Evolutionary conservation across 139 green algal genomes (phyloP).

Genomic region (Yamagishiella unicocca): DNA sequence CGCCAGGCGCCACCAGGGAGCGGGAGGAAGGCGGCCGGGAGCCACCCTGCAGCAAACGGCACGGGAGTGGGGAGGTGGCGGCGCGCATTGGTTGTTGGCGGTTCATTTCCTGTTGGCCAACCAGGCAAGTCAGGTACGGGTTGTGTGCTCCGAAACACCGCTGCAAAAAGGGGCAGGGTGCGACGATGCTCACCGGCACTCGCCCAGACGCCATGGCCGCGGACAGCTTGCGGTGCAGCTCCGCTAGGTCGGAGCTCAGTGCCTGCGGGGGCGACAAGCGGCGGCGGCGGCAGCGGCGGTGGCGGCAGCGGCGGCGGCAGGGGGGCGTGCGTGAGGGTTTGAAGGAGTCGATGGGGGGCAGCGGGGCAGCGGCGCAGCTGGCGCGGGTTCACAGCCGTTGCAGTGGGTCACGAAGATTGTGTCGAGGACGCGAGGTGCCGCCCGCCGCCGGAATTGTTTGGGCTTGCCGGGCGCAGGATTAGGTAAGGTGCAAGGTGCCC

Average conservation of each 20-base stretch:
- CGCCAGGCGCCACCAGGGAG: too few species aligned
- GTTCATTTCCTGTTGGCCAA: not conserved
- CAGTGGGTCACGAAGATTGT: too few species aligned
- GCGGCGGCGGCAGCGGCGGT: not conserved
- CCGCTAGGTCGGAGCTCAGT: constrained; percentile 1
- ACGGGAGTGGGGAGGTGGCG: too few species aligned
- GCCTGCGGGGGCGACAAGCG: not conserved
- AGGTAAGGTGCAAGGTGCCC: too few species aligned
- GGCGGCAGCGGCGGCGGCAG: not conserved
- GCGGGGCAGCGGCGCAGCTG: not conserved
- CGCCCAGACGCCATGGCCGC: not conserved
- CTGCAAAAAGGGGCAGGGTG: not conserved
- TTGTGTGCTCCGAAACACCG: not conserved
- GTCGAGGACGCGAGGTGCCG: too few species aligned
- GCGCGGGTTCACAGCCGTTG: not conserved
- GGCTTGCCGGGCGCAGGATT: too few species aligned
- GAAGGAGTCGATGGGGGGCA: not conserved
- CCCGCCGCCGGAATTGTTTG: too few species aligned
- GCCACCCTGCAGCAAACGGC: too few species aligned
- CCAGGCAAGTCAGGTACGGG: not conserved
- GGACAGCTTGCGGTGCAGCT: constrained; percentile 5
- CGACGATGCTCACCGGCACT: not conserved
- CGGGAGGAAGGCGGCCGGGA: too few species aligned
- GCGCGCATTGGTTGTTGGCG: not conserved
- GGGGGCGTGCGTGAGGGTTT: not conserved